These are phyloP conservation scores for Neofusicoccum parvum DNA, from an alignment of 2,329 filamentous ascomycete species.

Conservation along the genomic window DNA sequence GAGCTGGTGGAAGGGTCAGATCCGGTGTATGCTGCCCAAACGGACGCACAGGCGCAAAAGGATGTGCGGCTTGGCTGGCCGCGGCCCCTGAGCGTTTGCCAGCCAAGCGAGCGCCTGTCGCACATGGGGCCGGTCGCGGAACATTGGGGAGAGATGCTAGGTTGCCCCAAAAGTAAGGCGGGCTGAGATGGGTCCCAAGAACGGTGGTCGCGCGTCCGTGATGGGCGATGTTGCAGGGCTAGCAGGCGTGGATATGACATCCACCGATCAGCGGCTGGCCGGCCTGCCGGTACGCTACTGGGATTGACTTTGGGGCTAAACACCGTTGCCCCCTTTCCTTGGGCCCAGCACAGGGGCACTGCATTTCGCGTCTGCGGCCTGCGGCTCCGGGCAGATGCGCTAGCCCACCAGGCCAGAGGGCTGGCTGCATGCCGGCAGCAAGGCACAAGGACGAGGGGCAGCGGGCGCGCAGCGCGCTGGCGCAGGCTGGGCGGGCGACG, in stretches of 20 bases:
- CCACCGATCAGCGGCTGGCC: conserved; percentile 21
- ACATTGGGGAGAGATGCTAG: conserved; percentile 19
- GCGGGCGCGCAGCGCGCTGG: conserved; percentile 5
- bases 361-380: conserved; percentile 18
- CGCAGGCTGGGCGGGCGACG: conserved; percentile 11
- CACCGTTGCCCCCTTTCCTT: conserved; percentile 21
- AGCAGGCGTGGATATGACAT: conserved; percentile 17
- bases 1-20: conserved; percentile 20
- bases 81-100: conserved; percentile 20
- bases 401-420: conserved; percentile 11
- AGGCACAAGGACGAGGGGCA: conserved; percentile 18
- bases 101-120: conserved; percentile 18
- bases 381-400: conserved; percentile 21
- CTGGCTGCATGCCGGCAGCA: conserved; percentile 18
- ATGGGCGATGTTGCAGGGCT: conserved; percentile 18
- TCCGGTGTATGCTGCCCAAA: conserved; percentile 23
- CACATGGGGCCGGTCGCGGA: conserved; percentile 16
- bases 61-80: conserved; percentile 20
- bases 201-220: conserved; percentile 19
- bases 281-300: conserved; percentile 20
- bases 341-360: conserved; percentile 20
- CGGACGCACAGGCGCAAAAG: conserved; percentile 16
- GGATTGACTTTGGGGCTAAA: conserved; percentile 20
- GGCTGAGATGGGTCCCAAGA: conserved; percentile 18
- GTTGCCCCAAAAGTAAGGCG: conserved; percentile 21